These are phyloP conservation scores for Chimonanthus salicifolius DNA, from an alignment of 164 flowering plant species.

Conservation along the genomic window DNA sequence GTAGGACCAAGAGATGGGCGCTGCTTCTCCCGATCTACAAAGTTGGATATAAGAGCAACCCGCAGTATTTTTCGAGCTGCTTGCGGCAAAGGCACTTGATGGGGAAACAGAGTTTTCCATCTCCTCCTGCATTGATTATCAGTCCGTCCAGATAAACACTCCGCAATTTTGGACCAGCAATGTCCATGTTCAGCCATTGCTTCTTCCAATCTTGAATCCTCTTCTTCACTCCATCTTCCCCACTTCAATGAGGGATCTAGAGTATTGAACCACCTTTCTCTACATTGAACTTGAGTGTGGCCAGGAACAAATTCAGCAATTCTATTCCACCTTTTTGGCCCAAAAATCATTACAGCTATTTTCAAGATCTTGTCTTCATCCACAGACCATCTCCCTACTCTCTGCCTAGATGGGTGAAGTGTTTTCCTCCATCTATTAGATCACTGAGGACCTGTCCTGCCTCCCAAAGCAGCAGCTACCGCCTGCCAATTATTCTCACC, in stretches of 20 bases:
- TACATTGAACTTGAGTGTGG: conserved; percentile 76
- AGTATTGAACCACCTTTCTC: conserved; percentile 91
- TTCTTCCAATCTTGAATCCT: conserved; percentile 52
- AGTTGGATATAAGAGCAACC: conserved; percentile 61
- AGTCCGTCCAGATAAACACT: conserved; percentile 65
- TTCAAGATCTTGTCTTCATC: conserved; percentile 82
- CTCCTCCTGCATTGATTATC: conserved; percentile 87
- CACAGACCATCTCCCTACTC: conserved; percentile 60
- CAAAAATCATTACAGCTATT: conserved; percentile 72
- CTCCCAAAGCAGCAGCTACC: conserved; percentile 64
- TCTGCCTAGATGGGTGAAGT: conserved; percentile 61
- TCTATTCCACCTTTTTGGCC: conserved; percentile 72
- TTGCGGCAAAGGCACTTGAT: conserved; percentile 61
- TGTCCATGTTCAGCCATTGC: conserved; percentile 59
- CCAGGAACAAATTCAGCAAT: conserved; percentile 80
- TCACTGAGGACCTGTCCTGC: conserved; percentile 83
- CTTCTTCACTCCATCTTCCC: conserved; percentile 72
- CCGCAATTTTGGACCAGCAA: conserved; percentile 86
- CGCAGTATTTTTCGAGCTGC: conserved; percentile 54
- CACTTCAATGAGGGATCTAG: conserved; percentile 73
- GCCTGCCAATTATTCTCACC: conserved; percentile 86
- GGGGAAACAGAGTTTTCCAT: conserved; percentile 74
- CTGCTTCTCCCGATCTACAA: conserved; percentile 76
- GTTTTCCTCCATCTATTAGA: conserved; percentile 92
- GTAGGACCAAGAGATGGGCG: conserved; percentile 64